Base-by-base conservation (phyloP, 2,329 filamentous ascomycete genomes). In the Colletotrichum spaethianum region DNA sequence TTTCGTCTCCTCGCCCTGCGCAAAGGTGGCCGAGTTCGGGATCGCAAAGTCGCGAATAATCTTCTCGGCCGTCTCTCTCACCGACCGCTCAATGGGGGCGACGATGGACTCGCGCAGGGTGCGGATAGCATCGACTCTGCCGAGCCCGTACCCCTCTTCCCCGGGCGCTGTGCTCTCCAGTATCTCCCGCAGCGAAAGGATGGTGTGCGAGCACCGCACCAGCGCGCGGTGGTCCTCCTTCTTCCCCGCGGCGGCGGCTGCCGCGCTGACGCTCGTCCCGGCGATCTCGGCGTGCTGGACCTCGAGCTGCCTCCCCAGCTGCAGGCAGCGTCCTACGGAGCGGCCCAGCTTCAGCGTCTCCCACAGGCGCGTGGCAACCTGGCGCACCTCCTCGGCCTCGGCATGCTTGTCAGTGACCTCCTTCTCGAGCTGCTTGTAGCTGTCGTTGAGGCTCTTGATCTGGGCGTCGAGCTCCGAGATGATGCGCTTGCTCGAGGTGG, bases 321-420 rank as follows among this genome's bases (percentile, higher is more conserved):
- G 92, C 52, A 98, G 86, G 78, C 93, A 95, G 63, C 96, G 87
- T 53, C 90, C 91, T 16, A 97, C 93, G 0, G 92, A 90, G 53
- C 95, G 86, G 1, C 93, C 93, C 2, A 98, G 85, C 72, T 91
- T 89, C 73, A 98, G 86, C 0, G 95, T 94, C 77, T 94, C 90
- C 87, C 94, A 94, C 36, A 98, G 87, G 14, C 95, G 89, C 77
- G 93, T 90, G 1, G 94, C 93, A 14, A 94, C 93, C 63, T 92
- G 83, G 12, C 92, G 89, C 9, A 98, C 93, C 82, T 96, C 91
- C 68, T 97, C 93, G 20, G 96, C 96, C 67, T 93, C 92, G 77
- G 94, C 93, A 84, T 97, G 94, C 76, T 96, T 94, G 77, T 93
- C 90, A 63, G 94, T 88, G 53, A 98, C 95, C 79, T 98, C 94